Percentiles rank a stretch among this genome's conserved stretches.
Evolutionary conservation across 129 eudicot genomes (phyloP).

Genomic region (Ambrosia trifida): DNA sequence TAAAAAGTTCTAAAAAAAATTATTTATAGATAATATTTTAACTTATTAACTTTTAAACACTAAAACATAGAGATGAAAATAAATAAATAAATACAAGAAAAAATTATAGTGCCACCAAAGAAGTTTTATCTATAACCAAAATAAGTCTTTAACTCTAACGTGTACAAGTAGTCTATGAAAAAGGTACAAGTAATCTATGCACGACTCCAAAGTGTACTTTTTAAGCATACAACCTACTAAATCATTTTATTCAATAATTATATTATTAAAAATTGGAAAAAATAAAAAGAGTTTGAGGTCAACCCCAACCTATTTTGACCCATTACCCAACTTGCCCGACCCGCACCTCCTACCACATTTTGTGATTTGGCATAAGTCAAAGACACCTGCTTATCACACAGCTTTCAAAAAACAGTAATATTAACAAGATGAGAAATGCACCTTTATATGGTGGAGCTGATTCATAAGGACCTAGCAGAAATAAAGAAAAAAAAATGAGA

Average conservation of each 20-base stretch:
- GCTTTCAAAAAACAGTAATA: not conserved
- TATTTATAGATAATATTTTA: no score
- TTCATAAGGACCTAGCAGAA: slow-evolving; percentile 54
- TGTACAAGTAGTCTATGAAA: no score
- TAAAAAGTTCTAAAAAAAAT: no score
- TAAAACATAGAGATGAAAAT: no score
- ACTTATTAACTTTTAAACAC: no score
- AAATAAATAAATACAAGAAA: no score
- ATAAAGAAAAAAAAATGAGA: not conserved
- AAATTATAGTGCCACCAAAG: no score
- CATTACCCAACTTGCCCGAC: slow-evolving; percentile 7
- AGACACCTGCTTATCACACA: slow-evolving; percentile 1
- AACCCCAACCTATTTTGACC: not conserved
- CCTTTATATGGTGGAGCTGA: slow-evolving; percentile 82
- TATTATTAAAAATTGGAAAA: not conserved
- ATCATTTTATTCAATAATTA: not conserved
- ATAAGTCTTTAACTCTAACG: no score
- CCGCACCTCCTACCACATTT: not conserved
- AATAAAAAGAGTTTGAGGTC: not conserved
- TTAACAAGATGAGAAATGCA: slow-evolving; percentile 26
- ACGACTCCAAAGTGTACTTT: not conserved
- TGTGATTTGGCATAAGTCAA: slow-evolving; percentile 1
- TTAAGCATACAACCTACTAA: not conserved
- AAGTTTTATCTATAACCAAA: no score
- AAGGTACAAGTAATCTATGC: no score